Percentiles rank a stretch among this genome's conserved stretches.
phyloP scores from a whole-genome alignment of 345 rosid genomes.

The Pistacia vera region DNA sequence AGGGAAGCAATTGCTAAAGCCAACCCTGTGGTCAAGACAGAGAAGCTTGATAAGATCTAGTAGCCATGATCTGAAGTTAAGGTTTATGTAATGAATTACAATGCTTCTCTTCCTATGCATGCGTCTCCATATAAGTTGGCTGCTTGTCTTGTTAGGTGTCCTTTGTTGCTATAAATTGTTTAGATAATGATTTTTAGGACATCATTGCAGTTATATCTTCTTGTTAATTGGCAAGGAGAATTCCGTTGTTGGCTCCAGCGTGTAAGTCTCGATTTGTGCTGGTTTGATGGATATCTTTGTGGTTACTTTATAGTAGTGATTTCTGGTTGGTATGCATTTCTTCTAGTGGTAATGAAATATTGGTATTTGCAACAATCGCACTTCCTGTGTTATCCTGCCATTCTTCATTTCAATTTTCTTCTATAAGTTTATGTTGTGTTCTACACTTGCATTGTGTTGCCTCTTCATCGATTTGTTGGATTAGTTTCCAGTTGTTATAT shows the following conservation, averaged over 20 bases:
- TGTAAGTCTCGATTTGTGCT: too few species aligned
- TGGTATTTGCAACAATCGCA: neutral
- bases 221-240: too few species aligned
- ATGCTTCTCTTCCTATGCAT: conserved; percentile 8
- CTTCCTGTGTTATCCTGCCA: too few species aligned
- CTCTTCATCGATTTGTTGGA: too few species aligned
- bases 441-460: neutral
- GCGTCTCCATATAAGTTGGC: conserved; percentile 31
- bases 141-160: conserved; percentile 38
- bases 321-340: conserved; percentile 21
- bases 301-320: conserved; percentile 29
- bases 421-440: too few species aligned
- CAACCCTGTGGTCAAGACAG: conserved; percentile 62
- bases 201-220: conserved; percentile 32
- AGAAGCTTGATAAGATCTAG: conserved; percentile 68
- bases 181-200: conserved; percentile 33
- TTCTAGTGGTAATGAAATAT: conserved; percentile 12
- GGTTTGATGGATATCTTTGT: too few species aligned
- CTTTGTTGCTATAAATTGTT: conserved; percentile 16
- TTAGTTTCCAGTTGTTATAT: too few species aligned
- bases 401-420: too few species aligned
- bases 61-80: conserved; percentile 12
- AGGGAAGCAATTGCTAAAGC: conserved; percentile 64
- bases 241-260: too few species aligned
- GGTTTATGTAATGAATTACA: conserved; percentile 21